Conservation (phyloP, 1,284 basidiomycete genomes). For the Phlebopus sp. region DNA sequence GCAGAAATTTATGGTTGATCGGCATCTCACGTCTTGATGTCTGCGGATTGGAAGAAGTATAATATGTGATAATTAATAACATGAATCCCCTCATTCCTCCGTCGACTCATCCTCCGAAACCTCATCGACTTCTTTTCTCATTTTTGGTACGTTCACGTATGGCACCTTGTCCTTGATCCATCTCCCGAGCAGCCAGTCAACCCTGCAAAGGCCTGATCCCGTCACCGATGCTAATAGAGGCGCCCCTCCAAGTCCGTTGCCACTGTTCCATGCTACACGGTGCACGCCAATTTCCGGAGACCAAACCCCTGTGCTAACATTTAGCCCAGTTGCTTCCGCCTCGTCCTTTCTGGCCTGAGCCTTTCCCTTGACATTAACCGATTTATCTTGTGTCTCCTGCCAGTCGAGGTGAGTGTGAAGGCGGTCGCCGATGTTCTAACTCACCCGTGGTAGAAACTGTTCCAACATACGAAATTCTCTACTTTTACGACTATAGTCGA, state of each 20-base stretch:
- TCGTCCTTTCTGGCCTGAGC: constrained; percentile 30
- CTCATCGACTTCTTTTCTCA: constrained; percentile 38
- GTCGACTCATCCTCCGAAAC: constrained; percentile 34
- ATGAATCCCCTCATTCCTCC: constrained; percentile 26
- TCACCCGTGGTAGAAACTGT: constrained; percentile 71
- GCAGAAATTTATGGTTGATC: no score
- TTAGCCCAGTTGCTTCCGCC: constrained; percentile 16
- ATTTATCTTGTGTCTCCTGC: constrained; percentile 59
- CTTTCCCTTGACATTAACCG: constrained; percentile 38
- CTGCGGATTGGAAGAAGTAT: no score
- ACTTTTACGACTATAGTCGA: constrained; percentile 77
- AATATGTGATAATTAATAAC: neutral
- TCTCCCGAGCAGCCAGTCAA: constrained; percentile 73
- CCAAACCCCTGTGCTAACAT: constrained; percentile 65
- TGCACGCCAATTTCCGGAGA: constrained; percentile 71
- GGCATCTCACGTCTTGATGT: no score
- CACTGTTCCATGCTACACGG: constrained; percentile 76
- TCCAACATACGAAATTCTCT: constrained; percentile 83
- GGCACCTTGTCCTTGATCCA: constrained; percentile 63
- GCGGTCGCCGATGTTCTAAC: constrained; percentile 3
- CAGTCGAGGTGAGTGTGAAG: constrained; percentile 2
- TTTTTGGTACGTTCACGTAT: constrained; percentile 51
- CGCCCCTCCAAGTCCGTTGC: constrained; percentile 63
- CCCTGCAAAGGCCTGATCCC: constrained; percentile 79
- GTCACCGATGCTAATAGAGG: constrained; percentile 75